Conservation (phyloP, 495 filamentous ascomycete species). For the Aspergillus homomorphus region DNA sequence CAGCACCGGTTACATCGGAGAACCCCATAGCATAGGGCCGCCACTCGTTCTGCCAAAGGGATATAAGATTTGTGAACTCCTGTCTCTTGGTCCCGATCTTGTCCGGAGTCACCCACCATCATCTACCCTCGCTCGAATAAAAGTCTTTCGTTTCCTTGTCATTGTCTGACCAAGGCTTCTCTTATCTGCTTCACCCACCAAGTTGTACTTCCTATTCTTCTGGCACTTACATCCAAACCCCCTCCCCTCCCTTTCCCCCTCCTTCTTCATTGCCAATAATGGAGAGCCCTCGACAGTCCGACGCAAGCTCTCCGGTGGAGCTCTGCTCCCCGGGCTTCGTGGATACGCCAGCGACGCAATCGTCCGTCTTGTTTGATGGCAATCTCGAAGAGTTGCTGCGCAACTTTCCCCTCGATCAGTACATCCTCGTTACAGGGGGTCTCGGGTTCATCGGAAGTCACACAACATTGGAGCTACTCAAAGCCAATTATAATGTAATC, state of each 20-base stretch:
- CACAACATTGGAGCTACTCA: constrained; percentile 60
- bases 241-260: constrained; percentile 1
- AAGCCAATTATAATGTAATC: constrained; percentile 60
- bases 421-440: constrained; percentile 62
- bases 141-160: constrained; percentile 5
- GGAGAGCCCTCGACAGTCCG: constrained; percentile 33
- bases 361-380: constrained; percentile 40
- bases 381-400: constrained; percentile 36
- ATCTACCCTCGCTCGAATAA: constrained; percentile 10
- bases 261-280: constrained; percentile 21
- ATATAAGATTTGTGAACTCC: constrained; percentile 27
- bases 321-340: constrained; percentile 32
- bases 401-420: constrained; percentile 34
- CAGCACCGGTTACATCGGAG: constrained; percentile 23
- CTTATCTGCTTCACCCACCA: constrained; percentile 10
- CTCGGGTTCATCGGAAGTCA: constrained; percentile 66
- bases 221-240: no score
- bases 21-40: constrained; percentile 16
- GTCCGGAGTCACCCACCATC: constrained; percentile 15
- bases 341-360: constrained; percentile 42
- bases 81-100: constrained; percentile 14
- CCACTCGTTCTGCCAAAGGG: constrained; percentile 11
- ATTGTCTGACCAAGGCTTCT: constrained; percentile 7
- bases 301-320: constrained; percentile 35
- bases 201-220: neutral